These are phyloP conservation scores for Monilinia fructigena DNA, from an alignment of 2,329 filamentous ascomycete species.

Conservation along the genomic window DNA sequence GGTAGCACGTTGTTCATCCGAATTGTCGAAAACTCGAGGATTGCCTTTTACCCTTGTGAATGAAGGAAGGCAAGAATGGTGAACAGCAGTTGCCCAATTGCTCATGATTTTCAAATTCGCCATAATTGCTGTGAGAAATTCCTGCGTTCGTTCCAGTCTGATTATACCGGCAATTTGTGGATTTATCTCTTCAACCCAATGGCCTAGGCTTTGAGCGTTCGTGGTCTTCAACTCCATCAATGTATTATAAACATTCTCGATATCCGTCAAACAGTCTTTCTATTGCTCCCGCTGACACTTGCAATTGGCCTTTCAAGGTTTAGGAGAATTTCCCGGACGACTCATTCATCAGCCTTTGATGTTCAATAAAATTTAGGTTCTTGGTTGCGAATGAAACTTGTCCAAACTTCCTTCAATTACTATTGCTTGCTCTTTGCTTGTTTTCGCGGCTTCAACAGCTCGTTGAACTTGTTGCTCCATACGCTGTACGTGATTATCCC, in stretches of 20 bases:
- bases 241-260: constrained; percentile 83
- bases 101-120: constrained; percentile 89
- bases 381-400: constrained; percentile 99
- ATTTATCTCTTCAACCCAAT: constrained; percentile 58
- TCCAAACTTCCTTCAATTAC: constrained; percentile 94
- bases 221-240: constrained; percentile 92
- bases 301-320: constrained; percentile 44
- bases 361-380: constrained; percentile 87
- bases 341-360: no score
- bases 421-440: constrained; percentile 91
- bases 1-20: constrained; percentile 88
- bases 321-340: constrained; percentile 50
- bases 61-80: constrained; percentile 94
- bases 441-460: constrained; percentile 96
- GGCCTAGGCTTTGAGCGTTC: constrained; percentile 75
- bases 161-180: constrained; percentile 70
- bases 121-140: constrained; percentile 75
- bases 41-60: constrained; percentile 96
- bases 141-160: constrained; percentile 75
- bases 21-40: constrained; percentile 96
- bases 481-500: constrained; percentile 97
- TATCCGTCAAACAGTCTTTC: constrained; percentile 81
- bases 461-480: constrained; percentile 99
- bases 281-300: constrained; percentile 63
- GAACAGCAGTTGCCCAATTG: constrained; percentile 74